Evolutionary conservation across 1,139 yeast genomes (phyloP).

Genomic region (Sugiyamaella paludigena): DNA sequence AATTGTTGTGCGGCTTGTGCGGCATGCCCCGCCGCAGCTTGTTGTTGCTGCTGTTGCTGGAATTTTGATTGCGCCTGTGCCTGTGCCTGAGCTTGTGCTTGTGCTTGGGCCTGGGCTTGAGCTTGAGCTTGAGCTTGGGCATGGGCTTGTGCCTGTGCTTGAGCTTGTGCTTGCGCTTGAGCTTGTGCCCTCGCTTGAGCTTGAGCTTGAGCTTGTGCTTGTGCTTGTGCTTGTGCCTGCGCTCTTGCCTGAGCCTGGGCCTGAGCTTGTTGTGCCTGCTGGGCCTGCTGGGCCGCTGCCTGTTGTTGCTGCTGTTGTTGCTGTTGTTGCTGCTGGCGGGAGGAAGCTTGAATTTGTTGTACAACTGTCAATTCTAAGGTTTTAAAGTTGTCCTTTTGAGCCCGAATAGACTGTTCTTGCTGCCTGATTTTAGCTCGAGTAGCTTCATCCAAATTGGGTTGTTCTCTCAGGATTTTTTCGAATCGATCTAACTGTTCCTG

Average conservation of each 20-base stretch:
- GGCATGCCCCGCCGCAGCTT: slow-evolving; percentile 3
- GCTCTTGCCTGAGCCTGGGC: slow-evolving; percentile 12
- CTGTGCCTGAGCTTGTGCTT: slow-evolving; percentile 15
- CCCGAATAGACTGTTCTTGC: slow-evolving; percentile 28
- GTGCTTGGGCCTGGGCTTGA: no score
- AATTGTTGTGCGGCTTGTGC: slow-evolving; percentile 8
- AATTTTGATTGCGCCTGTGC: slow-evolving; percentile 17
- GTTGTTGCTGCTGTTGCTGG: slow-evolving; percentile 18
- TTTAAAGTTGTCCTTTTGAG: slow-evolving; percentile 28
- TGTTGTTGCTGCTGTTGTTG: slow-evolving; percentile 26
- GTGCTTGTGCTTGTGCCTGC: slow-evolving; percentile 15
- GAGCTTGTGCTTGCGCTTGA: slow-evolving; percentile 16
- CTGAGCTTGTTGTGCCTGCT: slow-evolving; percentile 20
- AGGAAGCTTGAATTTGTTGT: slow-evolving; percentile 34
- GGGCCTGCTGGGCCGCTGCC: slow-evolving; percentile 12
- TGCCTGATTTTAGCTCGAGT: slow-evolving; percentile 23
- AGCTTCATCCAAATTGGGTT: slow-evolving; percentile 25
- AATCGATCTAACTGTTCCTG: slow-evolving; percentile 25
- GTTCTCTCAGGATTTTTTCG: slow-evolving; percentile 27
- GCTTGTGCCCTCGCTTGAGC: slow-evolving; percentile 16
- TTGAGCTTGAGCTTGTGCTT: slow-evolving; percentile 15
- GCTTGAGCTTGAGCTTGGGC: slow-evolving; percentile 8
- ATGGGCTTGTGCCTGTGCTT: slow-evolving; percentile 6
- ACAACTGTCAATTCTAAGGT: slow-evolving; percentile 28
- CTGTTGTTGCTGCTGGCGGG: slow-evolving; percentile 18